Conservation (phyloP, 1,284 basidiomycete genomes). For the Fomitopsis pinicola region DNA sequence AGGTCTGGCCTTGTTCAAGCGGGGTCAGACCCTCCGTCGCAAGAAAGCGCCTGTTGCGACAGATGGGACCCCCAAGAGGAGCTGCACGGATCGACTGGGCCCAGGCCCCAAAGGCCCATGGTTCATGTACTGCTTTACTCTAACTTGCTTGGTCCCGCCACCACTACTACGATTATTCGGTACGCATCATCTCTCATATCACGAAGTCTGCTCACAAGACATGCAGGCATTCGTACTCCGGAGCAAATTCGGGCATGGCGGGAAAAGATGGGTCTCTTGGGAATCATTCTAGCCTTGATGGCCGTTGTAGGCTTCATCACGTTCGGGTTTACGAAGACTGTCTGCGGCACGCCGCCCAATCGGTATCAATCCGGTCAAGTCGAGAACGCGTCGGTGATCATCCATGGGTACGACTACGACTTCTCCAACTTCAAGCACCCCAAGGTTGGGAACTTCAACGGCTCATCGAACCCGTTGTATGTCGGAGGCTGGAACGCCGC, state of each 20-base stretch:
- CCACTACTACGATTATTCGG: conserved; percentile 67
- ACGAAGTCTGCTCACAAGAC: neutral
- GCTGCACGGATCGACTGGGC: conserved; percentile 66
- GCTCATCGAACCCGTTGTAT: conserved; percentile 79
- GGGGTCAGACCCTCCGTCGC: conserved; percentile 71
- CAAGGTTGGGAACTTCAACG: conserved; percentile 66
- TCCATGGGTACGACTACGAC: conserved; percentile 93
- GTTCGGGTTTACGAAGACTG: conserved; percentile 96
- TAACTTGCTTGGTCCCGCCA: conserved; percentile 83
- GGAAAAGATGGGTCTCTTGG: conserved; percentile 95
- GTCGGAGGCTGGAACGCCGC: conserved; percentile 73
- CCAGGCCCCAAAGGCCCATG: conserved; percentile 90
- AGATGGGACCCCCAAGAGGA: conserved; percentile 37
- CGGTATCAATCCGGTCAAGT: conserved; percentile 80
- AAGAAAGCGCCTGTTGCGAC: conserved; percentile 44
- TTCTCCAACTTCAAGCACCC: conserved; percentile 87
- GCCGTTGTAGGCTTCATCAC: conserved; percentile 95
- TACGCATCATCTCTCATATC: conserved; percentile 33
- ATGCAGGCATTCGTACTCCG: conserved; percentile 79
- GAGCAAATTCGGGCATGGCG: conserved; percentile 97
- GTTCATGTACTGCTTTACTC: conserved; percentile 93
- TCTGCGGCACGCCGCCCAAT: conserved; percentile 83
- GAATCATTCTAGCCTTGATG: conserved; percentile 82
- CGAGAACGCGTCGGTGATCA: conserved; percentile 80
- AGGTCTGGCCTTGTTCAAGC: conserved; percentile 83